Base-by-base conservation (phyloP, 1,284 basidiomycete genomes). In the Apiotrichum akiyoshidainum region DNA sequence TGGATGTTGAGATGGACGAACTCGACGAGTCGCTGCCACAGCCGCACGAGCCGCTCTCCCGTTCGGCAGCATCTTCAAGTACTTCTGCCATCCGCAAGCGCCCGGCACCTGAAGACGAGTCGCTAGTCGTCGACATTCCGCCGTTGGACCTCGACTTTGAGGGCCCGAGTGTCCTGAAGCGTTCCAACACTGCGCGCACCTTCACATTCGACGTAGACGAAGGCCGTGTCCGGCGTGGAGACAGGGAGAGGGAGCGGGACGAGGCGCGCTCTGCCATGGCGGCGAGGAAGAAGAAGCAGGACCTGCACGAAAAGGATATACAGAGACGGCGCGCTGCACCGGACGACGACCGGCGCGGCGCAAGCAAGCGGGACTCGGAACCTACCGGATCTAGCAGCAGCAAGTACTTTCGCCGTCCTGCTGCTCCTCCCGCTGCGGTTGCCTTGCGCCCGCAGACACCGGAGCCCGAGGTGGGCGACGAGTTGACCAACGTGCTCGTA, bases 91-190 rank as follows among this genome's bases (percentile, higher is more conserved):
- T 7, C 26, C 26, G 26, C 26, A 31, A 31, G 26, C 26, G 26
- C 26, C 37, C 37, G 37, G 13, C 50, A 31, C 7, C 26, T 31
- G 26, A 40, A 13, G 68, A 71, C 35, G 68, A 72, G 2, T 69
- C 70, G 8, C 63, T 73, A 11, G 47, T 63, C 17, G 52, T 74
- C n/a, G 68, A 68, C 26, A 58, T 65, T 57, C 65, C 70, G 9
- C 65, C 65, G 64, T 60, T 6, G 9, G 22, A 39, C 49, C 6
- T 33, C 39, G 37, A 35, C 35, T 39, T 45, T 21, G 54, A 44
- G 16, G 12, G 16, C 1, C 35, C 39, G 12, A 37, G 37, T 11
- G 34, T 22, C 41, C 40, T 22, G 26, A 31, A 31, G 17, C 53
- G 57, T 46, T 58, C 57, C 41, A 53, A 48, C 2, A 71, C 69